phyloP scores from a whole-genome alignment of 768 basidiomycete genomes.

The Cystofilobasidium bisporidii region DNA sequence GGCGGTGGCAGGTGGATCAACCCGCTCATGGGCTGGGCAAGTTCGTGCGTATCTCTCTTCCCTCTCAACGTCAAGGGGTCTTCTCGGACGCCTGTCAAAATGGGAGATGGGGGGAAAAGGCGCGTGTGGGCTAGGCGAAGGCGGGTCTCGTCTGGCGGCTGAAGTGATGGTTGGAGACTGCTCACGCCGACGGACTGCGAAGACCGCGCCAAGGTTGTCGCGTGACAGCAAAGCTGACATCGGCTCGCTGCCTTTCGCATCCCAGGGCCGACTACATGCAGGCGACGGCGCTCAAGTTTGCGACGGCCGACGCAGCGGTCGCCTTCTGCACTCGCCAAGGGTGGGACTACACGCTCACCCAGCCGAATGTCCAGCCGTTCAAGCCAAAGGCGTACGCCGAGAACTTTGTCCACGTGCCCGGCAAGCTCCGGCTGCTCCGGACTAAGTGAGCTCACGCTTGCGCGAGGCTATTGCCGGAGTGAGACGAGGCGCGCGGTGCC shows the following conservation, averaged over 20 bases:
- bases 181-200: too few relatives aligned
- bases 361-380: slow-evolving; percentile 52
- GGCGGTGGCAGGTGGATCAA: slow-evolving; percentile 96
- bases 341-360: slow-evolving; percentile 86
- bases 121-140: too few relatives aligned
- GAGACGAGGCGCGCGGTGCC: neutral
- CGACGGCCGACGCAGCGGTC: slow-evolving; percentile 77
- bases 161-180: too few relatives aligned
- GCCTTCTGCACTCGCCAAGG: slow-evolving; percentile 49
- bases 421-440: slow-evolving; percentile 15
- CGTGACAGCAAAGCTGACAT: neutral
- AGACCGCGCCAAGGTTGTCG: too few relatives aligned
- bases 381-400: slow-evolving; percentile 83
- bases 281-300: slow-evolving; percentile 72
- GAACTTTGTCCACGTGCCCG: slow-evolving; percentile 68
- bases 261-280: slow-evolving; percentile 90
- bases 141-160: too few relatives aligned
- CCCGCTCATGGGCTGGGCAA: slow-evolving; percentile 92
- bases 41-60: slow-evolving; percentile 55
- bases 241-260: neutral
- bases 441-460: too few relatives aligned
- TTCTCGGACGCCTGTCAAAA: neutral
- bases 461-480: too few relatives aligned
- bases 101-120: too few relatives aligned
- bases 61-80: neutral